phyloP scores from a whole-genome alignment of 1,284 basidiomycete species.

The Leccinum pachyderme region DNA sequence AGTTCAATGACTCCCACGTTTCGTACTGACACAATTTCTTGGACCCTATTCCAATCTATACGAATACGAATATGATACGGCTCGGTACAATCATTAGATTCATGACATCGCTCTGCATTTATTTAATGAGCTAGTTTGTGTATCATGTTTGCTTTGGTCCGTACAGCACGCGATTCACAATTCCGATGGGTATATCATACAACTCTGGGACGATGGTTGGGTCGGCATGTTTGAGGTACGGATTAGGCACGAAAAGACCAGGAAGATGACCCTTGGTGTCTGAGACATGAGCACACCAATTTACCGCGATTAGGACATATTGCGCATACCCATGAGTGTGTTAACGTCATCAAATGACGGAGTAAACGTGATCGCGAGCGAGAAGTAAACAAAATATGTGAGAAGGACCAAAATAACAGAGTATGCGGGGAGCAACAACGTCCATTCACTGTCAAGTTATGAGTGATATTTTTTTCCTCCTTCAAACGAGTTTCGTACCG shows the following conservation, averaged over 20 bases:
- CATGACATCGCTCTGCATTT: slow-evolving; percentile 8
- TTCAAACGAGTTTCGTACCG: slow-evolving; percentile 47
- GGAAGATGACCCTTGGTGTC: slow-evolving; percentile 56
- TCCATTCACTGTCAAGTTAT: slow-evolving; percentile 64
- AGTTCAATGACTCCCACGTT: slow-evolving; percentile 4
- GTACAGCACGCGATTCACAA: slow-evolving; percentile 75
- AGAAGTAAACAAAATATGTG: slow-evolving; percentile 77
- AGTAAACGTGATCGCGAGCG: slow-evolving; percentile 68
- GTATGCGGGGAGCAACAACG: slow-evolving; percentile 80
- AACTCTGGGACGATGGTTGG: slow-evolving; percentile 56
- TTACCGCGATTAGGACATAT: slow-evolving; percentile 11
- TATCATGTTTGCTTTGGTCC: slow-evolving; percentile 22
- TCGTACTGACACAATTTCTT: slow-evolving; percentile 15
- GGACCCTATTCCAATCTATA: slow-evolving; percentile 11
- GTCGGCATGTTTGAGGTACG: slow-evolving; percentile 48
- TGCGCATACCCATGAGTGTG: slow-evolving; percentile 59
- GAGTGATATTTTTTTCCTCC: slow-evolving; percentile 1
- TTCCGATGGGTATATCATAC: slow-evolving; percentile 79
- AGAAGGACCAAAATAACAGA: slow-evolving; percentile 70
- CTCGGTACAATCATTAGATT: slow-evolving; percentile 2
- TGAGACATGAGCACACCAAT: slow-evolving; percentile 32
- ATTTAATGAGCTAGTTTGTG: slow-evolving; percentile 18
- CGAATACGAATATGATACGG: slow-evolving; percentile 12
- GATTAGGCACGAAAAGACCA: slow-evolving; percentile 34
- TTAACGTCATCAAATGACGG: slow-evolving; percentile 67